These are phyloP conservation scores for Pestalotiopsis sp. DNA, from an alignment of 2,329 filamentous ascomycete genomes.

Conservation along the genomic window DNA sequence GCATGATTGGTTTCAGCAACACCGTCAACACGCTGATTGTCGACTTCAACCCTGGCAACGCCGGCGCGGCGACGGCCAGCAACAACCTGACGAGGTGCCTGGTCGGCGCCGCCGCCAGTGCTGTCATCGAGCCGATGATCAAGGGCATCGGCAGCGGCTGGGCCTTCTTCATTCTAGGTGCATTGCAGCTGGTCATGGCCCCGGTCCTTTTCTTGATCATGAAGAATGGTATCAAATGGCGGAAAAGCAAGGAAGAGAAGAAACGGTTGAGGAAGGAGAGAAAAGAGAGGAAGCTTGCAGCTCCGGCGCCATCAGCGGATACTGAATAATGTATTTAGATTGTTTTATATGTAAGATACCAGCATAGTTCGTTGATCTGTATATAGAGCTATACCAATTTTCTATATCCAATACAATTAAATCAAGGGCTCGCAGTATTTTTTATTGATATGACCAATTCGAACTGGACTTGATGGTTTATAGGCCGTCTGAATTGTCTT, in stretches of 20 bases:
- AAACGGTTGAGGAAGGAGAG: constrained; percentile 46
- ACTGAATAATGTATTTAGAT: neutral
- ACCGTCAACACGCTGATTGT: constrained; percentile 43
- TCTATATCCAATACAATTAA: no score
- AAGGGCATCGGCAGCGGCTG: constrained; percentile 43
- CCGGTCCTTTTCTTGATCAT: constrained; percentile 35
- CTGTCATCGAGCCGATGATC: constrained; percentile 43
- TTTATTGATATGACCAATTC: no score
- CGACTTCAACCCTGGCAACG: constrained; percentile 43
- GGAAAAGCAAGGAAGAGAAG: constrained; percentile 20
- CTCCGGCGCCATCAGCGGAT: neutral
- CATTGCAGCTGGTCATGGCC: constrained; percentile 29
- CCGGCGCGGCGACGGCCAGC: constrained; percentile 44
- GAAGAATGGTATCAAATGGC: constrained; percentile 29
- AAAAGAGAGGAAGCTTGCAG: constrained; percentile 30
- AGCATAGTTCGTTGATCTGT: no score
- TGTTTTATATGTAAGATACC: neutral
- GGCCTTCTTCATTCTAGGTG: constrained; percentile 39
- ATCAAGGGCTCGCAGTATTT: no score
- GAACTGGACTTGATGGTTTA: no score
- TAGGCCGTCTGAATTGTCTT: no score
- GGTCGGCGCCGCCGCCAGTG: constrained; percentile 43
- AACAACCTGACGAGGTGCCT: constrained; percentile 47
- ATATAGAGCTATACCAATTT: no score
- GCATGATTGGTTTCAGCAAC: constrained; percentile 43